Evolutionary conservation across 345 rosid species (phyloP), one percentile per base, ranked within the genome.

Genomic region (Salix exigua): DNA sequence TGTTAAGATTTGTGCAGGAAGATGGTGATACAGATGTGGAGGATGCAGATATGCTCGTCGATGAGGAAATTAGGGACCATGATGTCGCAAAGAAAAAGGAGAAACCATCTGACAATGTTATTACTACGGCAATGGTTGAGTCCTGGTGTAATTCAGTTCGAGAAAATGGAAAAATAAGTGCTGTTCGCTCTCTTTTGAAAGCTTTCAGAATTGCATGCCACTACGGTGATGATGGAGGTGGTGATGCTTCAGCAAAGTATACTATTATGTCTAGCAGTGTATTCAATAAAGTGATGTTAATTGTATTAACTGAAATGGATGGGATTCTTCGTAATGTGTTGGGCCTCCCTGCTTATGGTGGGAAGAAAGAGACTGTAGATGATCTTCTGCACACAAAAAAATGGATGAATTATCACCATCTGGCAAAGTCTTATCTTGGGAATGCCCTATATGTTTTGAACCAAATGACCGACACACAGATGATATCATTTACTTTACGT

Each of bases 161-260:
- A 78, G 88, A 89, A 77, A 85, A 85, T 30, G 84, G 87, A 2
- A 91, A 87, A 82, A 73, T 93, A 76, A 87, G 97, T 72, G 90
- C 86, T 14, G 83, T 89, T 61, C 97, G 92, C 74, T 86, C 91
- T 75, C 89, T 96, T 68, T 71, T 92, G 90, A 89, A 87, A 84
- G 99, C 95, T 85, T 96, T 89, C 83, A 88, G 98, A 87, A 87
- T 87, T 72, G 98, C 99, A 13, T 93, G 97, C 78, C 99, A 96
- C 82, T 92, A 91, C 68, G 99, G 99, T 66, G 98, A 93, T 86
- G 99, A 96, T 78, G 82, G 84, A 0, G 97, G 85, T 68, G 92
- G 81, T 70, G 91, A 87, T n/a, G 80, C 91, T 55, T 73, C 92
- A 2, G 40, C 69, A 19, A 90, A 91, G 85, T 86, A 93, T 31